These are phyloP conservation scores for Thalia dealbata DNA, from an alignment of 176 grass and related monocot genomes.

Conservation along the genomic window DNA sequence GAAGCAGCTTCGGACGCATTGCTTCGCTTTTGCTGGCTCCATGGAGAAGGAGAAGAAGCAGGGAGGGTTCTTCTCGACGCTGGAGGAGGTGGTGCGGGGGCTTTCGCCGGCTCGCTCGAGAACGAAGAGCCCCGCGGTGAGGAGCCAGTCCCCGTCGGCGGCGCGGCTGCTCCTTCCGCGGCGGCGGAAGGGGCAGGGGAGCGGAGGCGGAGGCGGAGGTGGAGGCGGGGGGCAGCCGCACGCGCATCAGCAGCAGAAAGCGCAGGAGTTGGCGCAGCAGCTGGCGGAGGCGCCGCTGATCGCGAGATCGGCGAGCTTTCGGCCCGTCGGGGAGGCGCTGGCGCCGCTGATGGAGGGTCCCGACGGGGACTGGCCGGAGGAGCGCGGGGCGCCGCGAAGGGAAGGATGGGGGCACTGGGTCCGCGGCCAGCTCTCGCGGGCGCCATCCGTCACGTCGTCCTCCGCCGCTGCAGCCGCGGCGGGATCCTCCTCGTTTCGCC, in stretches of 20 bases:
- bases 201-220: no score
- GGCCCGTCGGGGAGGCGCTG: constrained; percentile 45
- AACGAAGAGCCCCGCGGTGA: constrained; percentile 29
- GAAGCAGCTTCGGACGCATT: neutral
- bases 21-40: no score
- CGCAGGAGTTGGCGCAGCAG: constrained; percentile 22
- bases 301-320: constrained; percentile 50
- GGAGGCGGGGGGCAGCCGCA: constrained; percentile 12
- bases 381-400: constrained; percentile 26
- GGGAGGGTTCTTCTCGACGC: constrained; percentile 58
- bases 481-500: constrained; percentile 33
- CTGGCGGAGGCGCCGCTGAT: constrained; percentile 41
- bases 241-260: constrained; percentile 26
- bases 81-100: constrained; percentile 62
- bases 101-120: constrained; percentile 51
- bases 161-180: constrained; percentile 42
- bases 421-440: constrained; percentile 47
- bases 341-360: constrained; percentile 73
- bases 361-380: constrained; percentile 35
- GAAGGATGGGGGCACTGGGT: constrained; percentile 64
- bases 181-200: constrained; percentile 28
- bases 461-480: neutral
- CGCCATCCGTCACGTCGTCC: constrained; percentile 30
- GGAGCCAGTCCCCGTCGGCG: constrained; percentile 37
- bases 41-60: constrained; percentile 87